Base-by-base conservation (phyloP, 768 basidiomycete species). In the Strobilomyces dryophilus region DNA sequence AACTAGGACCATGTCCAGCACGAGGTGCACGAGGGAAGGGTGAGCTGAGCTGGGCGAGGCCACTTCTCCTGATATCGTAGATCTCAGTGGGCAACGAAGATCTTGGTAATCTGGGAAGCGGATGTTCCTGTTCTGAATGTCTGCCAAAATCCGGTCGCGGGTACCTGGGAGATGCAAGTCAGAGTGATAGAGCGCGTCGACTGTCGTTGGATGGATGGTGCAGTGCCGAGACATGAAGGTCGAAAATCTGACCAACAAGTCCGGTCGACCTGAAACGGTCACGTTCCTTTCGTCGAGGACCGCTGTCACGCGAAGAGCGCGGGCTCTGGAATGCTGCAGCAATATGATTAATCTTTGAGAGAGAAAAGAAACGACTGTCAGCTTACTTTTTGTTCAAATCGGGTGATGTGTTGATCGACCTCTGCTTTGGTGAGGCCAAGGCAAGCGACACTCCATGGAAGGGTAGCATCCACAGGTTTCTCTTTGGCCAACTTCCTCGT, bases 201-300 rank as follows among this genome's bases (percentile, higher is more conserved):
- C 62, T 2, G 72, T 72, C 1, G 79, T 79, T 44, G 74, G 65
- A 53, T 76, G 76, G 0, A 76, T 65, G 2, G 68, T 56, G 20
- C 71, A 71, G 18, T 61, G 63, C 4, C 67, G 57, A 20, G 74
- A 70, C 39, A 80, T 57, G 8, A 60, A 68, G 15, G 58, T 57
- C 8, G 73, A 67, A 61, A 85, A 83, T 24, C 62, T 61, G 8
- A 67, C 61, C 29, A 86, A 66, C 43, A 74, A 48, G 54, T 80
- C 76, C 3, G 83, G 83, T 45, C 70, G 75, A 21, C 83, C 85
- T 3, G 84, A 85, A 45, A 84, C 67, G 11, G 83, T 83, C 49
- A 82, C 68, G 50, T 73, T 77, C 11, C 58, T 66, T 48, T 74
- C 70, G 53, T 77, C 76, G 45, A 79, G 69, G 52, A 81, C 68